Evolutionary conservation across 2,329 filamentous ascomycete genomes (phyloP), one percentile per base, ranked within the genome.

Genomic region (Ascomycota sp.): DNA sequence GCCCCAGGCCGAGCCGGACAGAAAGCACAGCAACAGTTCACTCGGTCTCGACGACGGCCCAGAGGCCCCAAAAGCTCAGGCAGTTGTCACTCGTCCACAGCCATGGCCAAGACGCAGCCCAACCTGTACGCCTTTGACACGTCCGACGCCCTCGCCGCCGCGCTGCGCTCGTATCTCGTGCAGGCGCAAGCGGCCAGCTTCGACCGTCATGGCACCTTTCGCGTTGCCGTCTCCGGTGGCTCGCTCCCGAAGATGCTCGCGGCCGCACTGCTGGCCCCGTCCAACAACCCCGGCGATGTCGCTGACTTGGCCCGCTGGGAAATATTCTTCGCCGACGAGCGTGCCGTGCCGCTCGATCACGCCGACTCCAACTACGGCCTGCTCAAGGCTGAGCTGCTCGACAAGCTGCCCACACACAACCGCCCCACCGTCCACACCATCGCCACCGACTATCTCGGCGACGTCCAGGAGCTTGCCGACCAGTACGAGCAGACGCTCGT

Each of bases 261-360:
- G 27, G 71, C 81, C 51, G 83, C 83, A 8, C 70, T 95, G 8
- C 69, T 95, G 19, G 47, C 69, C 42, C 57, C 46, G 40, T 55
- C 5, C 4, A 9, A 12, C 56, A 20, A 46, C 52, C 15, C n/a
- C n/a, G n/a, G 59, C 33, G 79, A 83, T 47, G 64, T 59, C 4
- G 56, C 85, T 40, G 63, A 77, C 43, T 93, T 91, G 55, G 61
- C 65, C 49, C 82, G 80, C 53, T 98, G 89, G 89, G 80, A 95
- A 46, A 81, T 98, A 47, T 98, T 95, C 65, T 95, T 94, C 55
- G 86, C 86, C 47, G 89, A 98, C 51, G 89, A 98, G 64, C 80
- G 89, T 46, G 81, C 81, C 42, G 89, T 95, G 31, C 79, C 89
- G 15, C 74, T 94, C 41, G 75, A 89, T 52, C 77, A 95, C 56